Base-by-base conservation (phyloP, 1,284 basidiomycete species). In the Malassezia yamatoensis region DNA sequence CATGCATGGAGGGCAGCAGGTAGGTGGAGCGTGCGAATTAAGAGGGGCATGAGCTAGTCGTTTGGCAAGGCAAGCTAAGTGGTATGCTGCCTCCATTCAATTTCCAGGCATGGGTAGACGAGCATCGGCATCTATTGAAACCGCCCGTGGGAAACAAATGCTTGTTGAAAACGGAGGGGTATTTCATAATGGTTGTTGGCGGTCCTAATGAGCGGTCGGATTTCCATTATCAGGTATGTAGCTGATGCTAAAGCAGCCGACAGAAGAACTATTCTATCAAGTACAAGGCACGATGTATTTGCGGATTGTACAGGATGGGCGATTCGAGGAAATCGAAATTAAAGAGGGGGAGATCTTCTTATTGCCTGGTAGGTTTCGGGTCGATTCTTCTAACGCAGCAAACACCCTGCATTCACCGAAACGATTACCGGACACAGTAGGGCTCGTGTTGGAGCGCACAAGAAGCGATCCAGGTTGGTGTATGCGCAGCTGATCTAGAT, bases 341-440 rank as follows among this genome's bases (percentile, higher is more conserved):
- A 85, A 84, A 58, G 90, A 98, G 76, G 91, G 91, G 40, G 89
- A 91, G 64, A 94, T 96, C 89, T 96, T 93, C 76, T 75, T 96
- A 64, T 79, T 96, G 18, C 52, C 52, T 90, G 41, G 41, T 43
- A 43, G 13, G 41, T 43, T 36, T n/a, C n/a, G 34, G n/a, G 35
- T 15, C 21, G 21, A 12, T 12, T 16, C 18, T 12, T 24, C 41
- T 43, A 7, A 43, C 18, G 15, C 41, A 43, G 62, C 85, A 1
- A 90, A 96, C 75, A 93, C 87, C 0, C 90, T 91, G 0, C 93
- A 96, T 77, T 93, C 91, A 65, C 93, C 93, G 8, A 85, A 90
- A 24, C 83, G 93, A 10, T 91, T 86, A 62, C 84, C 84, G 1
- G 79, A 96, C 76, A 96, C 93, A 0, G 84, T 96, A 49, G 91